Percentiles rank a stretch among this genome's conserved stretches.
Evolutionary conservation across 2,329 filamentous ascomycete genomes (phyloP).

Genomic region (Fusarium keratoplasticum): DNA sequence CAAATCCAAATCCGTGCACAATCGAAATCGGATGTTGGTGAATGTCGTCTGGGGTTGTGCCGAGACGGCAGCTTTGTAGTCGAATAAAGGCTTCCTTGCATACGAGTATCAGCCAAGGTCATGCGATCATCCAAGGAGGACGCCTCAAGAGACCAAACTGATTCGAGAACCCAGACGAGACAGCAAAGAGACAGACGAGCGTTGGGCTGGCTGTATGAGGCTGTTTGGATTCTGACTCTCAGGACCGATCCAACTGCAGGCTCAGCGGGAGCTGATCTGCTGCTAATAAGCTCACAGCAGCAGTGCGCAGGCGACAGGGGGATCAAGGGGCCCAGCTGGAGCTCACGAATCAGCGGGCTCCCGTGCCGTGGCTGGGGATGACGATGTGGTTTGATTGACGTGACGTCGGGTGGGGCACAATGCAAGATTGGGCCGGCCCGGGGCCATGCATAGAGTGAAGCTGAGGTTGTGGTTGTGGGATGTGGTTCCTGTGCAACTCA

Average conservation of each 20-base stretch:
- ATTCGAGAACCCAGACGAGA: constrained; percentile 3
- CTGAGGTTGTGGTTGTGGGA: neutral
- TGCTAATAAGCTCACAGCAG: constrained; percentile 37
- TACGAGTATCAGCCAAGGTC: constrained; percentile 10
- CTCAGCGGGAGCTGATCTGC: constrained; percentile 21
- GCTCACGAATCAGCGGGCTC: constrained; percentile 35
- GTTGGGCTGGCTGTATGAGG: constrained; percentile 12
- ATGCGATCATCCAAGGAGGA: constrained; percentile 10
- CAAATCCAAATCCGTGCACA: neutral
- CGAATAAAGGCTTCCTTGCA: constrained; percentile 1
- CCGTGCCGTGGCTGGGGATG: constrained; percentile 36
- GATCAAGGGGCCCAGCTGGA: constrained; percentile 15
- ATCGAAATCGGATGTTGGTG: neutral
- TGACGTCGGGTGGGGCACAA: constrained; percentile 37
- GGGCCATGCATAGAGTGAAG: constrained; percentile 4
- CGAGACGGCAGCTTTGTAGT: constrained; percentile 12
- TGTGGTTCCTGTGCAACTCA: neutral
- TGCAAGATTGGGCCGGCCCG: constrained; percentile 12
- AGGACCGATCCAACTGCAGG: constrained; percentile 18
- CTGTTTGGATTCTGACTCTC: neutral
- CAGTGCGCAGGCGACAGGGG: constrained; percentile 29
- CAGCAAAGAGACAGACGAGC: neutral
- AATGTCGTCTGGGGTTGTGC: neutral
- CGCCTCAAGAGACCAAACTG: neutral
- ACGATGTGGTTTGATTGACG: constrained; percentile 41